Evolutionary conservation across 1,139 yeast species (phyloP).

Genomic region (Magnusiomyces fungicola): DNA sequence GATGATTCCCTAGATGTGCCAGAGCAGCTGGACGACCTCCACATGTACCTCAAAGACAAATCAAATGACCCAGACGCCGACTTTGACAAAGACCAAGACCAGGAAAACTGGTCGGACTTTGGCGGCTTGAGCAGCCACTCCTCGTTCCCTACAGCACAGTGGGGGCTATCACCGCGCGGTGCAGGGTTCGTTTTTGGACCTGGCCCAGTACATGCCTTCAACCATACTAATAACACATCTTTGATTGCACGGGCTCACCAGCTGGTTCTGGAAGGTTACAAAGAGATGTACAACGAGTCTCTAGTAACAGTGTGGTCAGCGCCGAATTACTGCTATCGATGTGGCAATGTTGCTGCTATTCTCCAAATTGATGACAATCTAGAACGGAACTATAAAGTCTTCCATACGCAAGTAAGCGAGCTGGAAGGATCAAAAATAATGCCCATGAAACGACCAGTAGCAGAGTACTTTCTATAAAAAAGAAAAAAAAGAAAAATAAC

Average conservation of each 20-base stretch:
- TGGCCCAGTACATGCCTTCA: slow-evolving; percentile 71
- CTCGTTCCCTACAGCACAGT: slow-evolving; percentile 27
- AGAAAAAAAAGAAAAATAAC: not conserved
- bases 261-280: slow-evolving; percentile 92
- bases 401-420: slow-evolving; percentile 73
- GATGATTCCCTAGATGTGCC: slow-evolving; percentile 50
- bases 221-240: slow-evolving; percentile 69
- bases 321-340: slow-evolving; percentile 89
- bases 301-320: slow-evolving; percentile 92
- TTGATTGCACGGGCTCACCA: slow-evolving; percentile 96
- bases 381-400: slow-evolving; percentile 67
- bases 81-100: slow-evolving; percentile 1
- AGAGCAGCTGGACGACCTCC: slow-evolving; percentile 1
- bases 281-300: slow-evolving; percentile 79
- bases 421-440: slow-evolving; percentile 43
- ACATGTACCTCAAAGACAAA: slow-evolving; percentile 5
- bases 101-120: not conserved
- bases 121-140: not conserved
- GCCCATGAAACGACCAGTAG: slow-evolving; percentile 65
- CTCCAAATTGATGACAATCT: slow-evolving; percentile 68
- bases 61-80: slow-evolving; percentile 4
- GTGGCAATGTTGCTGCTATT: slow-evolving; percentile 93
- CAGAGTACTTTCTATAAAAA: slow-evolving; percentile 61
- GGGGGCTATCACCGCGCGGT: slow-evolving; percentile 97
- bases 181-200: slow-evolving; percentile 93